Conservation (phyloP, 768 basidiomycete genomes). For the Nidularia sp. region DNA sequence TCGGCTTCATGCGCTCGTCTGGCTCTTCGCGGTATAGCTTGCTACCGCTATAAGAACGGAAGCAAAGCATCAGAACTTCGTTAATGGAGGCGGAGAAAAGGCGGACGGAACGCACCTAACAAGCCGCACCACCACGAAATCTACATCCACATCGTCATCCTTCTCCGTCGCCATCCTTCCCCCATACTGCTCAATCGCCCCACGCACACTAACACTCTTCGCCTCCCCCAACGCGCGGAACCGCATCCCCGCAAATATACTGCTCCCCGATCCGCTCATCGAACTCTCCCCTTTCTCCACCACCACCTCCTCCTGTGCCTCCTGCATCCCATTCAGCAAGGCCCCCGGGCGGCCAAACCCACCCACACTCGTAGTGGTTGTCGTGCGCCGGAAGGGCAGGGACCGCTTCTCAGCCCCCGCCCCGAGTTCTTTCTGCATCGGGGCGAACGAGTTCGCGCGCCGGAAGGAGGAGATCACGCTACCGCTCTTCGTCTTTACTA, state of each 20-base stretch:
- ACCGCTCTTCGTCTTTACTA: slow-evolving; percentile 11
- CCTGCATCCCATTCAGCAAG: background rate
- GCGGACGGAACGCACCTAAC: slow-evolving; percentile 49
- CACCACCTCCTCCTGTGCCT: background rate
- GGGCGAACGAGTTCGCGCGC: slow-evolving; percentile 64
- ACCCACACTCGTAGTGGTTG: slow-evolving; percentile 16
- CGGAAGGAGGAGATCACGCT: slow-evolving; percentile 58
- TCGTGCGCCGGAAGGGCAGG: slow-evolving; percentile 44
- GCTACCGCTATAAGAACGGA: slow-evolving; percentile 50
- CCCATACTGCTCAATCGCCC: slow-evolving; percentile 57
- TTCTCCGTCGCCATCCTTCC: slow-evolving; percentile 43
- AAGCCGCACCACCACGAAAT: slow-evolving; percentile 68
- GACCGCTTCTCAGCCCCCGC: slow-evolving; percentile 16
- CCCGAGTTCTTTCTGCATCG: slow-evolving; percentile 16
- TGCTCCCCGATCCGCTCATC: slow-evolving; percentile 7
- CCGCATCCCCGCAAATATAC: slow-evolving; percentile 50
- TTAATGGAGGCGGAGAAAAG: background rate
- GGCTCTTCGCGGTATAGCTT: slow-evolving; percentile 58
- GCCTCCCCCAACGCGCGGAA: slow-evolving; percentile 71
- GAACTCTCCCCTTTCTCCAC: slow-evolving; percentile 14
- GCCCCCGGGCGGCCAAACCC: background rate
- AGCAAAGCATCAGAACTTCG: background rate
- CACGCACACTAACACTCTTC: slow-evolving; percentile 46
- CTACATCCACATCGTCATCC: slow-evolving; percentile 50
- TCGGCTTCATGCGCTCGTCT: slow-evolving; percentile 37